Base-by-base conservation (phyloP, 2,329 filamentous ascomycete genomes). In the Aspergillus unguis region DNA sequence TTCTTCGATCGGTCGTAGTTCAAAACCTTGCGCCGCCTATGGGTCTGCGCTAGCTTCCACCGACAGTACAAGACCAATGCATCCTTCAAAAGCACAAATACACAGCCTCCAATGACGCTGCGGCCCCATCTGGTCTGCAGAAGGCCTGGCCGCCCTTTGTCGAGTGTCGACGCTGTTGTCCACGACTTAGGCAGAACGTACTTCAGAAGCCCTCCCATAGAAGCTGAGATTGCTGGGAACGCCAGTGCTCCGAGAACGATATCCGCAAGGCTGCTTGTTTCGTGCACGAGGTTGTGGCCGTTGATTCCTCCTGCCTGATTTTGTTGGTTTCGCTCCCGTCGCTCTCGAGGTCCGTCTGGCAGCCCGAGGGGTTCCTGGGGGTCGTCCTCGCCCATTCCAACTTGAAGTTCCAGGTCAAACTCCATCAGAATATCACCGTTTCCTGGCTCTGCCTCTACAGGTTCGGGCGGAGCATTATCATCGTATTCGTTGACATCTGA, bases 51-150 rank as follows among this genome's bases (percentile, higher is more conserved):
- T 41, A 77, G 58, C 55, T 73, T 76, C 72, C 75, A 79, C 52
- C 75, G 71, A 45, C 74, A 83, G 62, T 86, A 86, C 2, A 86
- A 70, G 61, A 83, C 72, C 32, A 86, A 62, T 5, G 80, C 80
- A 67, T 86, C 85, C 69, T 92, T 94, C 48, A 96, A 71, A 7
- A 96, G 85, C 11, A 97, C 85, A 63, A 92, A 96, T 23, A 95
- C 73, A 66, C 90, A 94, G 0, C 94, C 94, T 1, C 94, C 94
- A 1, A 94, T 80, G 2, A 99, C 77, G 64, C 89, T 96, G 51
- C 94, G 80, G 1, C 91, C 94, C 90, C 94, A 97, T 53, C 86
- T 84, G 61, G 88, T 83, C 65, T 94, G 88, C 31, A 99, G 70
- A 27, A 97, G 76, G 0, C 88, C 86, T 0, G 82, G 82, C 3